Base-by-base conservation (phyloP, 371 early-diverging fungal species). In the Sanchytrium tribonematis region DNA sequence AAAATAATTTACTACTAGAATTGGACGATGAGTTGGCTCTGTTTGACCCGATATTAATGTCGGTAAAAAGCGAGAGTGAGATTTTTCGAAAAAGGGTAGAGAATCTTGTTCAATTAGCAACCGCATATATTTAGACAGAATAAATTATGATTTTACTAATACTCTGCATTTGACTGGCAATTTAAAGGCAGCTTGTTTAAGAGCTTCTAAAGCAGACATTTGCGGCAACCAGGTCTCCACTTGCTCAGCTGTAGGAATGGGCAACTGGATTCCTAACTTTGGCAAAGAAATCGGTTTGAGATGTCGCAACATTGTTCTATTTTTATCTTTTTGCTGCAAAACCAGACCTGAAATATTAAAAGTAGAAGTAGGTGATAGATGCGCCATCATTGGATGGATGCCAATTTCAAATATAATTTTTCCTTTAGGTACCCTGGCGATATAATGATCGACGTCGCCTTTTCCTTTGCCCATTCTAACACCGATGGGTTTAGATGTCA, bases 391-490 rank as follows among this genome's bases (percentile, higher is more conserved):
- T 5, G 48, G 48, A 22, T 48, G 48, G 5, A 48, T 48, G 69
- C 79, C 81, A 66, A 94, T 81, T 77, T 94, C 95, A 73, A 94
- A 86, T 32, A 94, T 75, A 71, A 94, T 84, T 68, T 86, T 82
- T 71, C 88, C 89, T 75, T 84, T 80, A 30, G 90, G 86, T 1
- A 93, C 93, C 72, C 91, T 86, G 71, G 87, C 86, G 0, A 88
- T 91, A 85, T 84, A 93, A 78, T 86, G 90, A 69, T 93, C 93
- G 70, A 93, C 88, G 31, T 86, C 82, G 70, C 93, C 95, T 76
- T 95, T 95, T 72, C 95, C 95, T 78, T 92, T 92, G 74, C 95
- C 95, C 95, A 95, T 95, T 79, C 95, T 84, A 31, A 85, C 83
- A 79, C 91, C 94, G 31, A 86, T 86, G 29, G 90, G 90, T 74